Conservation (phyloP, 345 rosid species). For the Lumnitzera littorea region DNA sequence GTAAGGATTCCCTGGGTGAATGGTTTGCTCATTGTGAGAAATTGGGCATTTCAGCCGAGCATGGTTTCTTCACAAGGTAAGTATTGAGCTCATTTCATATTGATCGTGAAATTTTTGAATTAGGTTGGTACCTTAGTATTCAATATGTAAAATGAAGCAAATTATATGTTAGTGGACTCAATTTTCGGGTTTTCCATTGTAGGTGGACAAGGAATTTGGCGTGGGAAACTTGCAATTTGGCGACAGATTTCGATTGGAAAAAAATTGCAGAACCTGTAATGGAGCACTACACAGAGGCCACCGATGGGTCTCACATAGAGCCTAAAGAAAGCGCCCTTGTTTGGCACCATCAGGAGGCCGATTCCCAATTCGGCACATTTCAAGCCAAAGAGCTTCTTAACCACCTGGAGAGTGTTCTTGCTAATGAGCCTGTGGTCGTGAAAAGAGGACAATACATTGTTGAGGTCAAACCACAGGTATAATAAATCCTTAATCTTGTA, state of each 20-base stretch:
- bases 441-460: constrained; percentile 75
- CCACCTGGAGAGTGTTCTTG: constrained; percentile 78
- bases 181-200: constrained; percentile 2
- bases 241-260: constrained; percentile 51
- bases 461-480: constrained; percentile 94
- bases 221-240: constrained; percentile 46
- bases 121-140: no score
- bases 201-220: constrained; percentile 53
- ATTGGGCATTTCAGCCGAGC: constrained; percentile 81
- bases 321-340: constrained; percentile 75
- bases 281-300: constrained; percentile 63
- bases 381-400: constrained; percentile 86
- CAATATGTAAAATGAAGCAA: no score
- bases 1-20: constrained; percentile 51
- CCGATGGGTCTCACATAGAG: constrained; percentile 81
- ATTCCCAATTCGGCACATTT: constrained; percentile 56
- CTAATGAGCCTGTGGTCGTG: constrained; percentile 82
- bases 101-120: background rate
- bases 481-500: background rate
- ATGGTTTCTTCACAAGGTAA: constrained; percentile 75
- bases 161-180: no score
- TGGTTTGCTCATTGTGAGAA: constrained; percentile 66
- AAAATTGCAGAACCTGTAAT: constrained; percentile 68
- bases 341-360: constrained; percentile 81
- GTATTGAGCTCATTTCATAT: background rate